Evolutionary conservation across 306 rosid species (phyloP), one percentile per base, ranked within the genome.

Genomic region (Albizia julibrissin): DNA sequence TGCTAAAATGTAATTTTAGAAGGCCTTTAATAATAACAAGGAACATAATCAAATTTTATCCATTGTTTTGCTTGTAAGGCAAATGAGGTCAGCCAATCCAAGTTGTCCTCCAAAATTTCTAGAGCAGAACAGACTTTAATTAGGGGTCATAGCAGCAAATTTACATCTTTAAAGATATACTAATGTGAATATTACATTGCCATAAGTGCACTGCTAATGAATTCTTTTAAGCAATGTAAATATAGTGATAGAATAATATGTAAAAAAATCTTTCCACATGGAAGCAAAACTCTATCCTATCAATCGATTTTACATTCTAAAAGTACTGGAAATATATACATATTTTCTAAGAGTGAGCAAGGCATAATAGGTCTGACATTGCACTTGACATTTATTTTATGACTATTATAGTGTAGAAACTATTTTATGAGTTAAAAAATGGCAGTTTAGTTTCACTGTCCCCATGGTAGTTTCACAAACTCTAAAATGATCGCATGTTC

Each of bases 131-230:
- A 19, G 72, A 67, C 2, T 62, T 31, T 62, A 2, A 27, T 62
- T 62, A 13, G 37, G 39, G 21, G 64, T 56, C 64, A 8, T 56
- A n/a, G 74, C 64, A 39, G 82, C 73, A 75, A 56, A 79, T 62
- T 27, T 26, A 27, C 68, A 37, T 37, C 40, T 5, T 37, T 37
- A 37, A 1, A 37, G 40, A 37, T 37, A 37, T 37, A 37, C 40
- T 37, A 37, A 37, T 37, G 40, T 37, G 40, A 37, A 37, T 37
- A 37, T 37, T 37, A 37, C 40, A 65, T 52, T 50, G 5, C 31
- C 16, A 24, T 22, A 68, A 40, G 77, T 43, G 40, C 5, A 11
- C 68, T 75, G 40, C 39, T 26, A 70, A 61, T 24, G 64, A 83
- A 59, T 46, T 34, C 4, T n/a, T 9, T 37, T 1, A 15, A 77